phyloP scores from a whole-genome alignment of 345 rosid species.

The Isatis tinctoria region DNA sequence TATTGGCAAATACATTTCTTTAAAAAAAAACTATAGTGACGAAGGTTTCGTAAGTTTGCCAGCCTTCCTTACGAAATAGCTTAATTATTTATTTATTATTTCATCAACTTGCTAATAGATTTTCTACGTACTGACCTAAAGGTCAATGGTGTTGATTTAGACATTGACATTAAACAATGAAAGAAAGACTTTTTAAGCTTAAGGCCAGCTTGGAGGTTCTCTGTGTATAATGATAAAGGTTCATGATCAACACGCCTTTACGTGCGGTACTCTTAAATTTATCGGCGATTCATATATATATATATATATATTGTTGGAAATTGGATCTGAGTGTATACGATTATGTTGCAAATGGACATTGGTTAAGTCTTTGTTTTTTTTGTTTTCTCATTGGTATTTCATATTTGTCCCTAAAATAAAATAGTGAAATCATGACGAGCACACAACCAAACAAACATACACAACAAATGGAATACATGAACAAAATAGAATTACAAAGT shows the following conservation, averaged over 20 bases:
- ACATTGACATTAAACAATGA: conserved; percentile 3
- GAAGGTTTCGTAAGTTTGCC: background rate
- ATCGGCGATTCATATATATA: background rate
- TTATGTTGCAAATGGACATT: no score
- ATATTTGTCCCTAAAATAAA: background rate
- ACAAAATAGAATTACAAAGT: conserved; percentile 24
- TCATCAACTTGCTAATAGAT: conserved; percentile 8
- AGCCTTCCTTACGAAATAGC: background rate
- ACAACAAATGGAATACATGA: conserved; percentile 7
- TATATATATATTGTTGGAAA: no score
- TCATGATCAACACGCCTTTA: background rate
- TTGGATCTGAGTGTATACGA: background rate
- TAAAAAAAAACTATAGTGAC: background rate
- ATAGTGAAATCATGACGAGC: conserved; percentile 1
- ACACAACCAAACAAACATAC: conserved; percentile 6
- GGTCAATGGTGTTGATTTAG: conserved; percentile 16
- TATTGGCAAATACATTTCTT: background rate
- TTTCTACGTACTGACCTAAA: background rate
- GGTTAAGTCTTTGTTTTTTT: background rate
- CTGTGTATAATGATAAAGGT: background rate
- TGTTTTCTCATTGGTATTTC: background rate
- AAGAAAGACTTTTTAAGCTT: background rate
- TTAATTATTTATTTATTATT: background rate
- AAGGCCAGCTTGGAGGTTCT: conserved; percentile 7
- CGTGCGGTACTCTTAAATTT: background rate